A percentile compares a stretch with the other conserved stretches of the same genome.
Conservation (phyloP, 371 early-diverging fungal species). For the Rhizopus arrhizus region DNA sequence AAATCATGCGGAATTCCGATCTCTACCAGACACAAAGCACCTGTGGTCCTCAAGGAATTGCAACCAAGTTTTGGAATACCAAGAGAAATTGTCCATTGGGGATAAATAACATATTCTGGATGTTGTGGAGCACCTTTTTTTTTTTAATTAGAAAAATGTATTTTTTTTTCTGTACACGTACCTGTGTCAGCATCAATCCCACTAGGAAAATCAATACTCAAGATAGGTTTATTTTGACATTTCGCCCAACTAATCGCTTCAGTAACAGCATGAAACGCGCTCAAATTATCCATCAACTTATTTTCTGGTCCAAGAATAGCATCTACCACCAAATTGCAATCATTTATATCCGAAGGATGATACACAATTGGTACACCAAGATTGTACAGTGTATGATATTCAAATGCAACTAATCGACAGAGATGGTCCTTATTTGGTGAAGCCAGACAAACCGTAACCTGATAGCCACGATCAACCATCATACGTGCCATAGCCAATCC, state of each 20-base stretch:
- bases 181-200: slow-evolving; percentile 66
- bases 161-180: neutral
- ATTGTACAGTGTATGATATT: slow-evolving; percentile 32
- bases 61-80: slow-evolving; percentile 76
- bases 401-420: slow-evolving; percentile 27
- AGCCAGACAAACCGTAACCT: slow-evolving; percentile 65
- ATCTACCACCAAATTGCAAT: slow-evolving; percentile 73
- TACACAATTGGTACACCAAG: slow-evolving; percentile 41
- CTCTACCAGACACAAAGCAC: slow-evolving; percentile 78
- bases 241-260: slow-evolving; percentile 75
- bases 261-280: slow-evolving; percentile 48
- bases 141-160: neutral
- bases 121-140: slow-evolving; percentile 17
- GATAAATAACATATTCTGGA: slow-evolving; percentile 46
- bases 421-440: slow-evolving; percentile 40
- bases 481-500: slow-evolving; percentile 74
- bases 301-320: slow-evolving; percentile 69
- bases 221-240: slow-evolving; percentile 61
- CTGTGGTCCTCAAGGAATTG: slow-evolving; percentile 55
- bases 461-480: slow-evolving; percentile 73
- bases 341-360: neutral
- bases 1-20: slow-evolving; percentile 72
- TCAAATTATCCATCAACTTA: slow-evolving; percentile 57
- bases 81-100: slow-evolving; percentile 76
- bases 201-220: slow-evolving; percentile 76